Evolutionary conservation across 2,329 filamentous ascomycete species (phyloP).

Genomic region (Dactylellina drechsleri): DNA sequence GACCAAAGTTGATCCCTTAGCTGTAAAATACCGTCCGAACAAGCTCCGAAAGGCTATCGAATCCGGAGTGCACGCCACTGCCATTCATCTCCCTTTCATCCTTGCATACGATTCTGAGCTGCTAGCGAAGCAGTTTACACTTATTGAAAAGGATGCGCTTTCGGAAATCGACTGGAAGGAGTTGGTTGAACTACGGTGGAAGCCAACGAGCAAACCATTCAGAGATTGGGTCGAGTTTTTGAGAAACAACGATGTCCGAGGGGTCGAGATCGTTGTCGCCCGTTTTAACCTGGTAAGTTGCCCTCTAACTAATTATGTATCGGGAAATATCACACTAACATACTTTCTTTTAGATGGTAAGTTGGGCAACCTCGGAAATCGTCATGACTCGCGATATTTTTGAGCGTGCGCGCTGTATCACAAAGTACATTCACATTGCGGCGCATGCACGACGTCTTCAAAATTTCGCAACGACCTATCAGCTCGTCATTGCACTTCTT

Average conservation of each 20-base stretch:
- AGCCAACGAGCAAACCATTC: conserved; percentile 73
- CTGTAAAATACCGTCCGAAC: conserved; percentile 37
- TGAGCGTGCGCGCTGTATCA: conserved; percentile 79
- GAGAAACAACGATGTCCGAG: conserved; percentile 75
- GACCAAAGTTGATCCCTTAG: conserved; percentile 45
- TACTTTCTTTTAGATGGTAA: conserved; percentile 69
- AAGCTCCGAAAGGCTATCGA: conserved; percentile 42
- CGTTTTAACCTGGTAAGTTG: conserved; percentile 75
- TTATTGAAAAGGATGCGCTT: conserved; percentile 85
- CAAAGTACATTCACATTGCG: conserved; percentile 85
- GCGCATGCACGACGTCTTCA: conserved; percentile 77
- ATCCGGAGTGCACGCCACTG: conserved; percentile 58
- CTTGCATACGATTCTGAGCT: conserved; percentile 81
- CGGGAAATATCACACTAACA: not conserved
- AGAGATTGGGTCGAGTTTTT: conserved; percentile 86
- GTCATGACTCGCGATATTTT: conserved; percentile 77
- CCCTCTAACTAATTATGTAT: not conserved
- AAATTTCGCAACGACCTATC: conserved; percentile 85
- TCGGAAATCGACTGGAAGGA: conserved; percentile 91
- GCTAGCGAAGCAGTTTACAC: conserved; percentile 82
- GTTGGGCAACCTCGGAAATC: conserved; percentile 83
- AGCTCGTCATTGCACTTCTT: conserved; percentile 79
- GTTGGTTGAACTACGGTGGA: conserved; percentile 84
- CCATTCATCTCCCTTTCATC: conserved; percentile 79
- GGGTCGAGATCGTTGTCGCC: conserved; percentile 84